Conservation (phyloP, 331 rosid species). For the Pyrus hybrid region DNA sequence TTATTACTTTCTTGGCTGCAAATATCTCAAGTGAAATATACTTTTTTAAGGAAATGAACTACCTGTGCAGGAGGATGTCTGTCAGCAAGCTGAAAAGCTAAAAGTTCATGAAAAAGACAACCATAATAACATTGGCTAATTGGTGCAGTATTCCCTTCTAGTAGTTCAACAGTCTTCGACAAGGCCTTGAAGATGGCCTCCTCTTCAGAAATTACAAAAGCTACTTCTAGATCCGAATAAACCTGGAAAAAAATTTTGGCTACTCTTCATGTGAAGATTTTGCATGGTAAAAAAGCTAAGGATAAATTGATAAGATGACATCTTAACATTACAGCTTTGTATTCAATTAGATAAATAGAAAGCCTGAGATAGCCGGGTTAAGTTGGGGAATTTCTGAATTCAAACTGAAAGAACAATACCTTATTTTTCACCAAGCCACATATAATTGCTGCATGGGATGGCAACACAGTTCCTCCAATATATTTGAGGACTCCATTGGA, state of each 20-base stretch:
- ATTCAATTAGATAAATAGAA: conserved; percentile 1
- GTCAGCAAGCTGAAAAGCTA: conserved; percentile 78
- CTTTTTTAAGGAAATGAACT: background rate
- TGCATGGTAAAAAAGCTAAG: conserved; percentile 7
- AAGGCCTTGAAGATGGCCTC: conserved; percentile 60
- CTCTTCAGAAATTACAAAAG: conserved; percentile 93
- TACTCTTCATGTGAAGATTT: conserved; percentile 20
- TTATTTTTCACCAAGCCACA: conserved; percentile 91
- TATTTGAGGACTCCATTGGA: conserved; percentile 91
- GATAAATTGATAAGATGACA: background rate
- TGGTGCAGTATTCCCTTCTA: conserved; percentile 83
- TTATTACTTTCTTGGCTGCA: background rate
- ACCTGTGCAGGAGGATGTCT: conserved; percentile 67
- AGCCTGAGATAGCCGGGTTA: conserved; percentile 1
- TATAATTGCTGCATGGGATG: conserved; percentile 82
- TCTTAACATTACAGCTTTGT: background rate
- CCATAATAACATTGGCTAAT: conserved; percentile 92
- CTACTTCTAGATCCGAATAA: conserved; percentile 95
- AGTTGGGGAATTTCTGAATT: conserved; percentile 12
- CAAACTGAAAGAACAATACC: conserved; percentile 35
- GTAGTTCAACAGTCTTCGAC: conserved; percentile 83
- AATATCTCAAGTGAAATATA: background rate
- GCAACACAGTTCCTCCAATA: conserved; percentile 61
- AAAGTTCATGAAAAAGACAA: conserved; percentile 88
- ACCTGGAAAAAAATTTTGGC: conserved; percentile 51